A percentile compares a stretch with the other conserved stretches of the same genome.
phyloP scores from a whole-genome alignment of 2,329 filamentous ascomycete species.

The Thelonectria rubi region DNA sequence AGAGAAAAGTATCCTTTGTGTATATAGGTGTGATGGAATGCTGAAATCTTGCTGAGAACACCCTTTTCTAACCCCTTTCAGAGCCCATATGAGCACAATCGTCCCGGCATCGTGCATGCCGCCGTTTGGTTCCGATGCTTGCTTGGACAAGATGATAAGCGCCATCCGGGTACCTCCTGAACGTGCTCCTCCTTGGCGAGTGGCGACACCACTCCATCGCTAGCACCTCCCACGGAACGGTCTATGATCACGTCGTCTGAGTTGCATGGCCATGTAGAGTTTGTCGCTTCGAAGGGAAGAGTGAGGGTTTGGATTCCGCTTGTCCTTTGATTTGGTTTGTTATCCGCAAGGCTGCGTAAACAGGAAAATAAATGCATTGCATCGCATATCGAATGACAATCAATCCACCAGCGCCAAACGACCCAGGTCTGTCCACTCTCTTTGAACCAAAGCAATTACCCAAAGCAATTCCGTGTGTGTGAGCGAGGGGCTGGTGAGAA shows the following conservation, averaged over 20 bases:
- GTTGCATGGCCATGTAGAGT: neutral
- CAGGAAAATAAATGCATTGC: conserved; percentile 31
- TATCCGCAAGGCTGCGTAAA: conserved; percentile 23
- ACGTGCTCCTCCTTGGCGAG: neutral
- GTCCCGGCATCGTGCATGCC: conserved; percentile 2
- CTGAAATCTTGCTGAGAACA: conserved; percentile 33
- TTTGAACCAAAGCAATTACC: conserved; percentile 46
- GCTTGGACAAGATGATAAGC: neutral
- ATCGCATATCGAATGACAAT: conserved; percentile 41
- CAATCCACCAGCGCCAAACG: conserved; percentile 46
- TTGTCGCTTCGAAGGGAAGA: conserved; percentile 6
- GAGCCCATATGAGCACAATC: conserved; percentile 22
- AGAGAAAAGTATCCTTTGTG: conserved; percentile 19
- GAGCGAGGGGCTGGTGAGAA: conserved; percentile 33
- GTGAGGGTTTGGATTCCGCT: conserved; percentile 23
- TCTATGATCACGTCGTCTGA: conserved; percentile 19
- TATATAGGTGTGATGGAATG: conserved; percentile 33
- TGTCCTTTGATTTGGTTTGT: conserved; percentile 20
- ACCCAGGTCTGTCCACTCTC: conserved; percentile 44
- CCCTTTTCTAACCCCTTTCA: conserved; percentile 21
- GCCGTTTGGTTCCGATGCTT: conserved; percentile 17
- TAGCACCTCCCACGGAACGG: conserved; percentile 11
- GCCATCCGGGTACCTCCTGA: neutral
- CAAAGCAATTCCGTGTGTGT: conserved; percentile 38
- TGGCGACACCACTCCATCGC: neutral